A percentile compares a stretch with the other conserved stretches of the same genome.
Evolutionary conservation across 169 alveolate species (phyloP).

Genomic region (Plasmodium coatneyi): DNA sequence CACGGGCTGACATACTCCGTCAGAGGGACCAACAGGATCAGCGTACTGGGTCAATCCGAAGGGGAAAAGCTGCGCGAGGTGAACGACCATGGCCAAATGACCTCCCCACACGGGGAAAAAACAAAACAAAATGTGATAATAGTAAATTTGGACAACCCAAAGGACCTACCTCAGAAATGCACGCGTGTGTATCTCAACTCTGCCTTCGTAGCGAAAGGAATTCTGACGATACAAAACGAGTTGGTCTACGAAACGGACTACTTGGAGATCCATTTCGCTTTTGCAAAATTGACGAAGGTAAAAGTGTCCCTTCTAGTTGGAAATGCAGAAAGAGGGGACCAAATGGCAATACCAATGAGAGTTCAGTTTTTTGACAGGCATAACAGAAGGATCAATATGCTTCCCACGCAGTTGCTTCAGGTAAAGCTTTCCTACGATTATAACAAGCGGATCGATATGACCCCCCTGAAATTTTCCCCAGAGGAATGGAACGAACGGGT

Average conservation of each 20-base stretch:
- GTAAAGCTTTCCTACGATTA: conserved; percentile 32
- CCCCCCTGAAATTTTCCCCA: not conserved
- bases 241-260: conserved; percentile 13
- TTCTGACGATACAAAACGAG: conserved; percentile 1
- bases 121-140: not conserved
- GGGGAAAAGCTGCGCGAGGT: not conserved
- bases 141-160: not conserved
- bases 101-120: not conserved
- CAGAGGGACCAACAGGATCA: conserved; percentile 6
- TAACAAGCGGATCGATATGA: not conserved
- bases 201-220: not conserved
- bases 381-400: conserved; percentile 17
- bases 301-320: not conserved
- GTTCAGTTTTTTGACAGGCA: conserved; percentile 19
- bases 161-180: not conserved
- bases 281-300: conserved; percentile 14
- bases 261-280: not conserved
- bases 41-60: not conserved
- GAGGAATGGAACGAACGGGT: not conserved
- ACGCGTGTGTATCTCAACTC: conserved; percentile 20
- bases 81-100: not conserved
- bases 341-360: not conserved
- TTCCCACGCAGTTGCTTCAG: conserved; percentile 2
- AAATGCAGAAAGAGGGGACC: not conserved
- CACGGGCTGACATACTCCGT: not conserved